A percentile compares a stretch with the other conserved stretches of the same genome.
Conservation (phyloP, 768 basidiomycete genomes). For the Suillus brevipes region DNA sequence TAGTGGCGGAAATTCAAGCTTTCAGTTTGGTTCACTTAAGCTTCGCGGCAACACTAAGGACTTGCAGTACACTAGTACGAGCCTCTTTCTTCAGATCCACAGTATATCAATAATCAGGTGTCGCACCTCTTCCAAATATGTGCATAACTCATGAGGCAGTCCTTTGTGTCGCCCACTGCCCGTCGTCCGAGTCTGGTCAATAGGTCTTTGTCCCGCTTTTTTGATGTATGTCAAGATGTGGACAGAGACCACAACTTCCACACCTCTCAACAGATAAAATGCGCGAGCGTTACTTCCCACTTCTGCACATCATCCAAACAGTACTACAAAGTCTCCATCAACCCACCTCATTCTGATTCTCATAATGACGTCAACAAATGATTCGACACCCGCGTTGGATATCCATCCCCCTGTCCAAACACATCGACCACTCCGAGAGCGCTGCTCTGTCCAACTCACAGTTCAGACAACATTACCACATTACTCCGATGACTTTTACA, state of each 20-base stretch:
- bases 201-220: neutral
- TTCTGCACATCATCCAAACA: neutral
- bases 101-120: neutral
- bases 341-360: neutral
- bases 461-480: constrained; percentile 13
- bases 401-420: neutral
- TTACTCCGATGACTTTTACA: constrained; percentile 2
- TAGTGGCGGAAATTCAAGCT: too few species aligned
- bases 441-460: constrained; percentile 8
- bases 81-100: neutral
- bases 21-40: too few species aligned
- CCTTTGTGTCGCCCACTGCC: neutral
- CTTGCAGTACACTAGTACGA: neutral
- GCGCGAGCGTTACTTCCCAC: neutral
- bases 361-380: neutral
- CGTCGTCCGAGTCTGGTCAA: neutral
- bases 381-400: neutral
- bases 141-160: neutral
- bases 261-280: constrained; percentile 3
- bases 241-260: neutral
- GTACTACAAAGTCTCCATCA: neutral
- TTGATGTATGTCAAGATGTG: neutral
- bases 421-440: constrained; percentile 14
- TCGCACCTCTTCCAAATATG: neutral
- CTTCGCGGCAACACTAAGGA: neutral